A percentile compares a stretch with the other conserved stretches of the same genome.
Conservation (phyloP, 345 rosid genomes). For the Gossypium bickii region DNA sequence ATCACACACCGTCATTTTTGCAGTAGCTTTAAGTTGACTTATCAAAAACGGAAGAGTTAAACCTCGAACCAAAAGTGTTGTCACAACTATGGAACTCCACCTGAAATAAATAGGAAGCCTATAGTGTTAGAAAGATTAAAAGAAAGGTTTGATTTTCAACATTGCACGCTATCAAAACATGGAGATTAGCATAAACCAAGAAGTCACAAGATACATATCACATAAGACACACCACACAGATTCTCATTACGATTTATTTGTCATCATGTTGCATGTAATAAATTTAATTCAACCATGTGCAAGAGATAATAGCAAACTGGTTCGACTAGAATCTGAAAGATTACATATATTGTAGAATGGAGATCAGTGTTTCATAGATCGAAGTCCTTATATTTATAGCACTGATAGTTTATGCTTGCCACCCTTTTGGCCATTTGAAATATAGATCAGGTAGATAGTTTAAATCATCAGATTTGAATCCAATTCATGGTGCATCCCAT, state of each 20-base stretch:
- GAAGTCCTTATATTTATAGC: no score
- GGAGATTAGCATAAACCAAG: background rate
- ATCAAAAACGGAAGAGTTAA: conserved; percentile 68
- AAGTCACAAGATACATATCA: background rate
- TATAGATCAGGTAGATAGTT: no score
- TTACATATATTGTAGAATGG: background rate
- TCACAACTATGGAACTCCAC: conserved; percentile 79
- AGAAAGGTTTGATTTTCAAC: background rate
- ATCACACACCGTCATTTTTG: conserved; percentile 66
- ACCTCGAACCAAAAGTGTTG: conserved; percentile 69
- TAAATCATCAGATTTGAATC: no score
- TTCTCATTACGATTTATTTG: background rate
- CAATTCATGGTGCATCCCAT: background rate
- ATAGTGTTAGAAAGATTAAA: background rate
- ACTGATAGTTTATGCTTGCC: no score
- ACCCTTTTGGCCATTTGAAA: no score
- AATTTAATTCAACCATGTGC: background rate
- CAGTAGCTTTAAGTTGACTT: conserved; percentile 67
- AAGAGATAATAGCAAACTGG: background rate
- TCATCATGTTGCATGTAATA: background rate
- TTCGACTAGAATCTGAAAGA: background rate
- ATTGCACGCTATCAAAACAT: background rate
- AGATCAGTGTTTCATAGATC: no score
- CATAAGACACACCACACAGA: background rate
- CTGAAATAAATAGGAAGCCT: conserved; percentile 27